These are phyloP conservation scores for Rhodotorula toruloides DNA, from an alignment of 768 basidiomycete genomes.

Conservation along the genomic window DNA sequence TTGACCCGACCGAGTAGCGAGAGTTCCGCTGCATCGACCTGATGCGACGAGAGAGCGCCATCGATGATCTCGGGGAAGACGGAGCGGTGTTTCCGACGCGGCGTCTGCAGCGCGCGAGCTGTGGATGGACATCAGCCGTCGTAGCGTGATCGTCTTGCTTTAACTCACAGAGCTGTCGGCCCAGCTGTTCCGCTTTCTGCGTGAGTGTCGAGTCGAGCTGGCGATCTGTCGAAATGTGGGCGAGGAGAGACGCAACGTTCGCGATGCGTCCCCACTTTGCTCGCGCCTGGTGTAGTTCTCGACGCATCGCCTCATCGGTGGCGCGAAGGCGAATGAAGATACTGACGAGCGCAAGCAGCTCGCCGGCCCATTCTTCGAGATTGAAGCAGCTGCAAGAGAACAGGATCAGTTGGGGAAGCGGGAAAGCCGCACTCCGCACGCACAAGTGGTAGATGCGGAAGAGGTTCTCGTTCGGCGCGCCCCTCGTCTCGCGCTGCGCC, in stretches of 20 bases:
- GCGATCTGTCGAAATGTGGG: background rate
- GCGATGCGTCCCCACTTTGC: conserved; percentile 18
- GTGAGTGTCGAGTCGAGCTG: background rate
- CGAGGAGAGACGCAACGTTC: background rate
- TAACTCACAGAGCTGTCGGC: conserved; percentile 35
- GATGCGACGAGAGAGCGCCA: conserved; percentile 30
- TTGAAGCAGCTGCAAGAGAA: conserved; percentile 95
- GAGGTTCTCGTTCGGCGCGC: conserved; percentile 38
- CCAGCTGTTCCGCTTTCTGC: conserved; percentile 6
- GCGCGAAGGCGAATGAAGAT: conserved; percentile 73
- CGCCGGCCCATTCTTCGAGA: conserved; percentile 83
- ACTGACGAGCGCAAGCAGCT: conserved; percentile 73
- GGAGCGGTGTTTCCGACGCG: conserved; percentile 11
- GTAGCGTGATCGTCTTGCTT: background rate
- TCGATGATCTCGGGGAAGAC: conserved; percentile 36
- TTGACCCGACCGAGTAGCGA: conserved; percentile 20
- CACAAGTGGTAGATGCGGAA: conserved; percentile 40
- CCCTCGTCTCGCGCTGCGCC: too few relatives aligned
- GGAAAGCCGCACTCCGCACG: too few relatives aligned
- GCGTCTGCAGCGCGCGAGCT: conserved; percentile 18
- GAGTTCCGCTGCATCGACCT: background rate
- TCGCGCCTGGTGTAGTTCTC: background rate
- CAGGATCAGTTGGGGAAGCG: background rate
- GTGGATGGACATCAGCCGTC: background rate
- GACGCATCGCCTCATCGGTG: conserved; percentile 53